Evolutionary conservation across 192 early-diverging fungal genomes (phyloP), one percentile per base, ranked within the genome.

Genomic region (Neocallimastix lanati): DNA sequence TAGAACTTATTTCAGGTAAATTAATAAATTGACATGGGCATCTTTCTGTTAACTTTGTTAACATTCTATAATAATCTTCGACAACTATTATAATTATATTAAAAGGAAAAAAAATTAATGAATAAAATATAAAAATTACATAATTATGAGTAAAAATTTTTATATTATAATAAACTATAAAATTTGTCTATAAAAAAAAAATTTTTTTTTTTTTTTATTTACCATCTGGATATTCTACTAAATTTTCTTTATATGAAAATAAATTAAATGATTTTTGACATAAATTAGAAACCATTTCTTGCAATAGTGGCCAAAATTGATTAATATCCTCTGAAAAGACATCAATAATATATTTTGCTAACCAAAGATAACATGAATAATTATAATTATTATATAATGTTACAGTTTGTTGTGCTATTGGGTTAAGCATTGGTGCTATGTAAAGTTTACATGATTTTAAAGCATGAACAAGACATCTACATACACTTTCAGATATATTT

Each of bases 301-400:
- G 50, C 16, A 67, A n/a, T 67, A 67, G 0, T 67, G 50, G 50
- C 50, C 50, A 67, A n/a, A 7, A 67, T 67, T 67, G 50, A 67
- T 67, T 67, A 67, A 9, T 88, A 27, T 81, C 83, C 21, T 81
- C 79, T 27, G 85, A 88, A 90, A 91, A 90, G 67, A 89, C 88
- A 16, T 88, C 82, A 21, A 96, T 87, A 81, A 90, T 87, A 77
- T 91, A 87, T 9, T 84, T 83, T 29, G 91, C 86, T 3, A 93
- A 88, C 96, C 96, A 98, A 77, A 98, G 83, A 80, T 95, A 94
- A 37, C 88, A 89, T 36, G 92, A 83, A 28, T 89, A 36, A 1
- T 88, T 87, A 6, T 91, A 92, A 78, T 87, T 85, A 78, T 89
- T 86, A 85, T 93, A 97, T n/a, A 86, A 86, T 77, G 78, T 82